Base-by-base conservation (phyloP, 192 early-diverging fungal species). In the Coemansia sp. region DNA sequence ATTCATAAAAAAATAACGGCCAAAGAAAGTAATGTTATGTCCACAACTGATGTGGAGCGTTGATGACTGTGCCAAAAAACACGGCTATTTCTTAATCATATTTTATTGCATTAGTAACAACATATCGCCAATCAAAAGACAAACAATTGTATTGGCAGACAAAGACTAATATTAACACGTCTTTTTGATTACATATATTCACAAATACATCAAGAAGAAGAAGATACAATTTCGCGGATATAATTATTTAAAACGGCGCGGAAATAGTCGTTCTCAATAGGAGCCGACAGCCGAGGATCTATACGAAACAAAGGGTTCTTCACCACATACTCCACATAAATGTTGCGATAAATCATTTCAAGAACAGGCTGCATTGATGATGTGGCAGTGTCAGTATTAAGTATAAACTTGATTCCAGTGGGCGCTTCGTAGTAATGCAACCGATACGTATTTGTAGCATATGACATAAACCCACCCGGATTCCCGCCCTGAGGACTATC, bases 251-350 rank as follows among this genome's bases (percentile, higher is more conserved):
- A 45, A 15, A 84, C 77, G 21, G 76, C 77, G 4, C 77, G 68
- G 47, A 84, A 84, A 39, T 79, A 84, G 68, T 84, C 82, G 71
- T 84, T 84, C 60, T 78, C 70, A 16, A 84, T 84, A 38, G 82
- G 82, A 5, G 60, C 47, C 3, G 82, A 75, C 2, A n/a, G 15
- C 0, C 19, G 52, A 9, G 75, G 65, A 72, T 92, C 86, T 26
- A 85, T 76, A 41, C 70, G 65, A 65, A 85, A 84, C 62, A 98
- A 74, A 5, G 95, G 92, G 67, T 98, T 98, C 78, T 93, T 94
- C 48, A 91, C 87, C 0, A 97, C 95, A 74, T 91, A 95, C 72
- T 97, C 95, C 12, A 99, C 93, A 78, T 96, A 99, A 9, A 95
- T 85, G 52, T 93, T 88, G 48, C 86, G 77, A 79, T 96, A 93